Evolutionary conservation across 306 rosid species (phyloP).

Genomic region (Lupinus albus): DNA sequence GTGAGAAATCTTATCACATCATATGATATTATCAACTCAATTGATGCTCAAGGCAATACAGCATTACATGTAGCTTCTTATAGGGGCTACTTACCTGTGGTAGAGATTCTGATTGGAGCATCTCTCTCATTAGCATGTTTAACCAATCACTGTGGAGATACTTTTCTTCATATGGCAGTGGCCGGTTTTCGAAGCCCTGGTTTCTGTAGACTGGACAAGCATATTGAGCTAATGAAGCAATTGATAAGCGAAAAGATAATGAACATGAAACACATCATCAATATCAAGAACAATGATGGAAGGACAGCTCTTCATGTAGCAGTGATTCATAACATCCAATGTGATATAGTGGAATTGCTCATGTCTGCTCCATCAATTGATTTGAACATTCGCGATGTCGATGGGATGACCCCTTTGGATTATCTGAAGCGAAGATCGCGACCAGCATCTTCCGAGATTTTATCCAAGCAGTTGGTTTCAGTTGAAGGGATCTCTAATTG

Average conservation of each 20-base stretch:
- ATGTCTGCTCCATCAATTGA: slow-evolving; percentile 69
- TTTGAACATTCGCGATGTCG: slow-evolving; percentile 63
- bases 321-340: slow-evolving; percentile 57
- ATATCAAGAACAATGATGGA: slow-evolving; percentile 76
- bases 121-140: slow-evolving; percentile 56
- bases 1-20: slow-evolving; percentile 68
- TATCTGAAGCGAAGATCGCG: slow-evolving; percentile 65
- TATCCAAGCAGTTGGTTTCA: slow-evolving; percentile 72
- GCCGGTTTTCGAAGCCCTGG: slow-evolving; percentile 89
- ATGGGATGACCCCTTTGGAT: slow-evolving; percentile 86
- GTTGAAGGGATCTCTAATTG: slow-evolving; percentile 71
- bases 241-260: slow-evolving; percentile 47
- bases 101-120: slow-evolving; percentile 62
- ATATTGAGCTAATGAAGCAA: slow-evolving; percentile 66
- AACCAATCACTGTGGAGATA: slow-evolving; percentile 76
- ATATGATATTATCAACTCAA: slow-evolving; percentile 60
- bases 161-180: slow-evolving; percentile 85
- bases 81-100: slow-evolving; percentile 73
- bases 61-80: slow-evolving; percentile 79
- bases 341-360: slow-evolving; percentile 72
- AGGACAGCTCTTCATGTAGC: slow-evolving; percentile 86
- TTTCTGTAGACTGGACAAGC: slow-evolving; percentile 76
- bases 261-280: slow-evolving; percentile 59
- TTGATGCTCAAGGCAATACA: slow-evolving; percentile 82
- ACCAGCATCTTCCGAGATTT: slow-evolving; percentile 64